These are phyloP conservation scores for Stipa capillata DNA, from an alignment of 176 grass and related monocot genomes.

Conservation along the genomic window DNA sequence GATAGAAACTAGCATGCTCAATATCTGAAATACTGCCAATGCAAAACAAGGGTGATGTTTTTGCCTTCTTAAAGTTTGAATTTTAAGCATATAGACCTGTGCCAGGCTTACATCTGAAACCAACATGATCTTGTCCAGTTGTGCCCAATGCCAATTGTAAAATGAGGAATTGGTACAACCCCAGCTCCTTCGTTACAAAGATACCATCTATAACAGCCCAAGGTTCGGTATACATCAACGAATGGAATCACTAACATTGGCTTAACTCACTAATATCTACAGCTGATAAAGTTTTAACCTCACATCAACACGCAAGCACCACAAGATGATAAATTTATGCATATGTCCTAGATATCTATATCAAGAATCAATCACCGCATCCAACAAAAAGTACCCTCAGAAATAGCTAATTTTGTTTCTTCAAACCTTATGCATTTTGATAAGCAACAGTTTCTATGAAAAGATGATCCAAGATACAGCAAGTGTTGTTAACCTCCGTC, in stretches of 20 bases:
- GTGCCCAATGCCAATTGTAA: not conserved
- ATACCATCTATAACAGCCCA: not conserved
- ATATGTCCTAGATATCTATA: not conserved
- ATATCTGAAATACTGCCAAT: not conserved
- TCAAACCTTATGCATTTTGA: not conserved
- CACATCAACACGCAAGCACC: not conserved
- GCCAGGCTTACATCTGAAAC: not conserved
- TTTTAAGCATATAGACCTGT: not conserved
- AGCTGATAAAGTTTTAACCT: not conserved
- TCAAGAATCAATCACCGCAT: not conserved
- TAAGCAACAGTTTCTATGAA: not conserved
- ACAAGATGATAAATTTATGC: not conserved
- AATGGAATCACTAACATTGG: not conserved
- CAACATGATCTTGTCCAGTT: not conserved
- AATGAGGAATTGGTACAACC: not conserved
- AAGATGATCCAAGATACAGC: not conserved
- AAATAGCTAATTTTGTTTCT: not conserved
- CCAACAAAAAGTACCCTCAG: not conserved
- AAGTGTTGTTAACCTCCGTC: not conserved
- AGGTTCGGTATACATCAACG: not conserved
- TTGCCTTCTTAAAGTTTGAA: not conserved
- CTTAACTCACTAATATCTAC: not conserved
- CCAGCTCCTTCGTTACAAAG: not conserved
- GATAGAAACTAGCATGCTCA: constrained; percentile 3
- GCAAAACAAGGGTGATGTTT: not conserved